phyloP scores from a whole-genome alignment of 495 filamentous ascomycete genomes.

The Hypoxylon trugodes region DNA sequence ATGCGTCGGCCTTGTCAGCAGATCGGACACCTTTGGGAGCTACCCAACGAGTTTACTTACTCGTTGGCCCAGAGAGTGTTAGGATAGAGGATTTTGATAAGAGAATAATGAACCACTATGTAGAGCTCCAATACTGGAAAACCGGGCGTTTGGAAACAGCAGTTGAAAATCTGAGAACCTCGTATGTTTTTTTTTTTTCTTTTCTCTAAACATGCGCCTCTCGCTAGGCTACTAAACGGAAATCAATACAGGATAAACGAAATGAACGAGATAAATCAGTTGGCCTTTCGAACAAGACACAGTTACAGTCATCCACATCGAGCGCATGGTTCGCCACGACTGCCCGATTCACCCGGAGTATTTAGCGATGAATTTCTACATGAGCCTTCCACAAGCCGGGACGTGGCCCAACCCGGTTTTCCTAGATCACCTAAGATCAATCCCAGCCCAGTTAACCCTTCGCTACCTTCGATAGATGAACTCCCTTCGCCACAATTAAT shows the following conservation, averaged over 20 bases:
- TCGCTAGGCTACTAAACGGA: slow-evolving; percentile 1
- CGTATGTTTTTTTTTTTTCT: slow-evolving; percentile 24
- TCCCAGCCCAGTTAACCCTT: slow-evolving; percentile 21
- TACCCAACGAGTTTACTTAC: slow-evolving; percentile 24
- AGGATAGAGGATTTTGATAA: slow-evolving; percentile 34
- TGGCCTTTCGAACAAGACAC: no score
- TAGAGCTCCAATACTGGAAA: slow-evolving; percentile 27
- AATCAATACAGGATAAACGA: slow-evolving; percentile 9
- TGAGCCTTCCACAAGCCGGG: neutral
- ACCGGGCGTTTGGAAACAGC: slow-evolving; percentile 3
- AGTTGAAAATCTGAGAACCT: slow-evolving; percentile 15
- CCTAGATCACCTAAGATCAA: slow-evolving; percentile 22
- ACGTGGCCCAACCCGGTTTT: neutral
- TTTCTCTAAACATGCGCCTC: no score
- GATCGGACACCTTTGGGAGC: slow-evolving; percentile 3
- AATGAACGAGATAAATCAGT: slow-evolving; percentile 5
- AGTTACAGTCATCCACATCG: neutral
- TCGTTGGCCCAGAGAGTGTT: slow-evolving; percentile 25
- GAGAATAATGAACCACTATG: slow-evolving; percentile 31
- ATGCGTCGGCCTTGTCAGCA: slow-evolving; percentile 26
- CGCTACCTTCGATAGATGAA: slow-evolving; percentile 32
- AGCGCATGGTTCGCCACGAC: neutral
- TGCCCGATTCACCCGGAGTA: slow-evolving; percentile 8
- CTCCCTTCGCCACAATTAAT: slow-evolving; percentile 25
- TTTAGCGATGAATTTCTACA: neutral